Evolutionary conservation across 139 green algal species (phyloP), one percentile per base, ranked within the genome.

Genomic region (Haematococcus sp.): DNA sequence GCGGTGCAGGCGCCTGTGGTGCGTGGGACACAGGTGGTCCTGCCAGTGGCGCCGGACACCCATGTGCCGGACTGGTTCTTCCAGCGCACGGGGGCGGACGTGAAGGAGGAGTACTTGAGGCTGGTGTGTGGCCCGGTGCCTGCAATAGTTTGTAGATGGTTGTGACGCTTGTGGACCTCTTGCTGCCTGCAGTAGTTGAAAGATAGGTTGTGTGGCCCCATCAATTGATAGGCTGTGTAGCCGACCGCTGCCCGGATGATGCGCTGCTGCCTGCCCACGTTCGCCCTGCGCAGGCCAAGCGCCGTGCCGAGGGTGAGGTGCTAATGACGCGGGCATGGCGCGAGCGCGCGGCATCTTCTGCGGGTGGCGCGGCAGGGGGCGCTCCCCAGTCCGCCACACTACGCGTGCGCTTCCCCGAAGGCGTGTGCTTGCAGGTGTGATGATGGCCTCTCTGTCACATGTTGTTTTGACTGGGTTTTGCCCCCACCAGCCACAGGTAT

Each of bases 31-130:
- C 76, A 84, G 72, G 73, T 92, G 20, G 30, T 91, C 52, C 76
- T 92, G 58, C 86, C 86, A n/a, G 78, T 76, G n/a, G 76, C 78
- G 0, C 73, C 87, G 25, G 86, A 91, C 33, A 71, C 59, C 0
- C 68, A 81, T 4, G 81, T 93, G 3, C 86, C 90, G 7, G 79
- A 91, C 19, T 94, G 85, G 86, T 90, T 94, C 75, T 95, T 93
- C 60, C 63, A 90, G 56, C 83, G 82, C 43, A 91, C 82, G 0
- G 75, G 73, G 33, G 72, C 73, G 2, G 88, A 95, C n/a, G 44
- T 95, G 1, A 91, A 89, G 64, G 79, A 71, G 3, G 76, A 88
- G 19, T 93, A 86, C 73, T 33, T 83, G n/a, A 31, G 55, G 11
- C 27, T 78, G 56, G 7, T 68, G 33, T 11, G 40, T 11, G 7